These are phyloP conservation scores for Metarhizium album DNA, from an alignment of 2,329 filamentous ascomycete genomes.

Conservation along the genomic window DNA sequence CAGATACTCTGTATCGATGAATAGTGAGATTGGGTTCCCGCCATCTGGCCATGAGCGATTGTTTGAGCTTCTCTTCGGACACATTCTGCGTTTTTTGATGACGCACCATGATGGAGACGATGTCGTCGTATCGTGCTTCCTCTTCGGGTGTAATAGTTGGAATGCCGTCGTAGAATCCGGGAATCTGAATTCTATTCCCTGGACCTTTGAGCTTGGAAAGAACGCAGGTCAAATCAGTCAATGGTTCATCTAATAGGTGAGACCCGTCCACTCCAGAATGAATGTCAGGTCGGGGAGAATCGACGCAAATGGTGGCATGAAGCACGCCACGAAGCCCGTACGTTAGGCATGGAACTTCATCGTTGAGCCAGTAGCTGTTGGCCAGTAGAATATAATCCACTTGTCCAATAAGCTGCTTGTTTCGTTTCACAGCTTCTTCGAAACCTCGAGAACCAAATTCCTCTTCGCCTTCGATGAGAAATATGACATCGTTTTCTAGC, in stretches of 20 bases:
- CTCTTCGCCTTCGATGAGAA: slow-evolving; percentile 93
- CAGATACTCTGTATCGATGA: slow-evolving; percentile 85
- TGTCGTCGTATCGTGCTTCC: slow-evolving; percentile 71
- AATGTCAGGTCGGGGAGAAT: slow-evolving; percentile 76
- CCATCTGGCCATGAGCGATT: slow-evolving; percentile 86
- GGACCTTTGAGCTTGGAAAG: slow-evolving; percentile 72
- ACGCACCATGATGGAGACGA: slow-evolving; percentile 63
- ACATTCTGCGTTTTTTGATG: slow-evolving; percentile 55
- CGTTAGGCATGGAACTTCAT: slow-evolving; percentile 88
- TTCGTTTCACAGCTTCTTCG: slow-evolving; percentile 64
- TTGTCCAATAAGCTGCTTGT: slow-evolving; percentile 76
- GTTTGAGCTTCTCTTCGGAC: slow-evolving; percentile 60
- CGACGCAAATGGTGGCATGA: slow-evolving; percentile 81
- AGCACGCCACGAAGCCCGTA: slow-evolving; percentile 91
- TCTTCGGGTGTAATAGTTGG: slow-evolving; percentile 65
- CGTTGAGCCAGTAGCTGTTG: slow-evolving; percentile 98
- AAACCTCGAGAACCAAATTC: slow-evolving; percentile 91
- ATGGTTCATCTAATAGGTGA: slow-evolving; percentile 75
- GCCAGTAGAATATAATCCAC: slow-evolving; percentile 92
- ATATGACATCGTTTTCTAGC: slow-evolving; percentile 79
- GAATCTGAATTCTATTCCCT: slow-evolving; percentile 72
- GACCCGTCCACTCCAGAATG: slow-evolving; percentile 97
- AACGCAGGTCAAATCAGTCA: slow-evolving; percentile 81
- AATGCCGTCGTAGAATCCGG: slow-evolving; percentile 80
- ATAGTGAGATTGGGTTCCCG: slow-evolving; percentile 90